A percentile compares a stretch with the other conserved stretches of the same genome.
Evolutionary conservation across 2,329 filamentous ascomycete genomes (phyloP).

Genomic region (Gliomastix tumulicola): DNA sequence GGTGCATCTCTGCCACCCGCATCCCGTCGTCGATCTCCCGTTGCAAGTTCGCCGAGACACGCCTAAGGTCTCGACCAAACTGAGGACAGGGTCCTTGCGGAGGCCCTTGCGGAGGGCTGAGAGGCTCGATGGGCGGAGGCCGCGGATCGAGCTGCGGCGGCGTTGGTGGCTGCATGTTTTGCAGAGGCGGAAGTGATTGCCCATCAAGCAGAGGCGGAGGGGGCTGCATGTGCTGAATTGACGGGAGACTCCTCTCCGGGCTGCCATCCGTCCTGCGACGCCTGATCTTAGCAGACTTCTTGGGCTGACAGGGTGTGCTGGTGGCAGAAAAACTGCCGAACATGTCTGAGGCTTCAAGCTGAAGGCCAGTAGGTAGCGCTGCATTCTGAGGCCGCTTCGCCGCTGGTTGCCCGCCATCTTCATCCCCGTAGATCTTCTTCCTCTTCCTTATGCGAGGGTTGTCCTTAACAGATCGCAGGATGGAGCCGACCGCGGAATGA

Average conservation of each 20-base stretch:
- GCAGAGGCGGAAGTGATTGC: background rate
- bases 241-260: background rate
- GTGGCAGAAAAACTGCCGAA: too few species aligned
- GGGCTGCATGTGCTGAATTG: background rate
- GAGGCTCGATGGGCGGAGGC: constrained; percentile 17
- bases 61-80: too few species aligned
- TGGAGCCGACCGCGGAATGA: constrained; percentile 33
- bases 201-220: background rate
- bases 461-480: constrained; percentile 43
- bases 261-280: constrained; percentile 1
- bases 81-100: too few species aligned
- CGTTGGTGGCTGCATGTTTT: background rate
- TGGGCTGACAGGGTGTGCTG: too few species aligned
- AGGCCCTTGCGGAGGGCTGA: constrained; percentile 13
- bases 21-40: too few species aligned
- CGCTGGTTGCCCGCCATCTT: constrained; percentile 18
- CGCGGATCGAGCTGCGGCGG: constrained; percentile 1
- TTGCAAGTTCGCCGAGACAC: too few species aligned
- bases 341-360: too few species aligned
- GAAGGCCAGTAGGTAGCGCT: too few species aligned
- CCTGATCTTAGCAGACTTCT: constrained; percentile 8
- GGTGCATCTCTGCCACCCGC: too few species aligned
- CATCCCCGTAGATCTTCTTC: constrained; percentile 35
- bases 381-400: too few species aligned
- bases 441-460: constrained; percentile 38